These are phyloP conservation scores for Hirsutella minnesotensis DNA, from an alignment of 2,329 filamentous ascomycete species.

Conservation along the genomic window DNA sequence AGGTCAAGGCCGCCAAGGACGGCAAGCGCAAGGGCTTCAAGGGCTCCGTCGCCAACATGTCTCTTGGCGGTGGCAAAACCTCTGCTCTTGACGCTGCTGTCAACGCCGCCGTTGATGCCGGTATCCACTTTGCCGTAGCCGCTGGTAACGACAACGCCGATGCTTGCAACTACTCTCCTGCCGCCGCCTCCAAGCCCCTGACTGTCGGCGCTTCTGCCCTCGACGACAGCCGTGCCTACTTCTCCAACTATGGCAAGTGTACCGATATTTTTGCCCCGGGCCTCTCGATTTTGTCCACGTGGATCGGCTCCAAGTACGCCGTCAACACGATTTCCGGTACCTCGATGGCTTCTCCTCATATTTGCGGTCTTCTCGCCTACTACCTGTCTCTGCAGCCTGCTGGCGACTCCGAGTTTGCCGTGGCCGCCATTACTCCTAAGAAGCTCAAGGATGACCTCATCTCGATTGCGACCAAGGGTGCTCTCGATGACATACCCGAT, in stretches of 20 bases:
- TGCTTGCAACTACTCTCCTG: conserved; percentile 98
- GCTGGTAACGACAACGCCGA: conserved; percentile 98
- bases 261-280: conserved; percentile 98
- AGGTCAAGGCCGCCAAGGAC: conserved; percentile 67
- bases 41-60: conserved; percentile 99
- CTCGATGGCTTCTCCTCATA: conserved; percentile 97
- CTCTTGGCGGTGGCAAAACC: conserved; percentile 94
- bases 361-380: conserved; percentile 93
- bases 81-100: conserved; percentile 81
- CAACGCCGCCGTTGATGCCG: conserved; percentile 82
- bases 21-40: conserved; percentile 96
- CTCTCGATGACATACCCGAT: conserved; percentile 69
- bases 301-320: conserved; percentile 93
- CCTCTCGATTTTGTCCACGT: conserved; percentile 93
- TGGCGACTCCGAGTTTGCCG: conserved; percentile 79
- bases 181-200: conserved; percentile 80
- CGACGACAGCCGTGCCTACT: conserved; percentile 93
- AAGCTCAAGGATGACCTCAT: conserved; percentile 88
- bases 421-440: conserved; percentile 81
- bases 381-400: conserved; percentile 91
- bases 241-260: conserved; percentile 99
- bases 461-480: conserved; percentile 65
- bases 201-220: conserved; percentile 94
- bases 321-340: conserved; percentile 99
- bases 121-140: conserved; percentile 95